These are phyloP conservation scores for Clavispora fructus DNA, from an alignment of 805 yeast species.

Conservation along the genomic window DNA sequence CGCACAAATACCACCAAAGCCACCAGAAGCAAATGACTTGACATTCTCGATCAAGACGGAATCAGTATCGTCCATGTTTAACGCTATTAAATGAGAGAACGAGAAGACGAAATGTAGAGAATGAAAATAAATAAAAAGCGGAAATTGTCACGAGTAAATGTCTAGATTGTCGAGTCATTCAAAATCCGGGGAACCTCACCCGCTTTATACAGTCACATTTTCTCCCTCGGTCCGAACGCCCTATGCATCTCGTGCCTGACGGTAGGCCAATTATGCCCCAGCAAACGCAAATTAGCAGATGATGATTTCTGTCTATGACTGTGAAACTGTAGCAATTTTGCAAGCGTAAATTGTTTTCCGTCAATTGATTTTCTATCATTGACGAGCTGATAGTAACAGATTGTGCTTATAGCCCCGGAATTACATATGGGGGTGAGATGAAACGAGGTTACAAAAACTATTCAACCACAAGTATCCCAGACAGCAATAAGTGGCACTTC, in stretches of 20 bases:
- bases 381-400: too few species aligned
- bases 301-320: too few species aligned
- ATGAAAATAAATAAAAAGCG: not conserved
- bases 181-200: not conserved
- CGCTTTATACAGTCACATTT: not conserved
- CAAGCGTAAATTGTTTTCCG: too few species aligned
- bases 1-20: conserved; percentile 95
- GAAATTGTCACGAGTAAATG: not conserved
- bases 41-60: conserved; percentile 63
- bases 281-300: too few species aligned
- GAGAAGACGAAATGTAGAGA: not conserved
- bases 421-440: too few species aligned
- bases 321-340: too few species aligned
- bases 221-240: conserved; percentile 2
- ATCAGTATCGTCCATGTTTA: conserved; percentile 39
- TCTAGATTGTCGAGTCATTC: not conserved
- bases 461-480: too few species aligned
- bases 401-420: too few species aligned
- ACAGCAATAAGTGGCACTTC: too few species aligned
- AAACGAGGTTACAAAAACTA: too few species aligned
- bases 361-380: too few species aligned
- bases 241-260: not conserved
- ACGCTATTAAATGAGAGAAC: not conserved
- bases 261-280: not conserved
- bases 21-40: conserved; percentile 88